Percentiles rank a stretch among this genome's conserved stretches.
Evolutionary conservation across 2,329 filamentous ascomycete species (phyloP).

Genomic region (Penicillium sp.): DNA sequence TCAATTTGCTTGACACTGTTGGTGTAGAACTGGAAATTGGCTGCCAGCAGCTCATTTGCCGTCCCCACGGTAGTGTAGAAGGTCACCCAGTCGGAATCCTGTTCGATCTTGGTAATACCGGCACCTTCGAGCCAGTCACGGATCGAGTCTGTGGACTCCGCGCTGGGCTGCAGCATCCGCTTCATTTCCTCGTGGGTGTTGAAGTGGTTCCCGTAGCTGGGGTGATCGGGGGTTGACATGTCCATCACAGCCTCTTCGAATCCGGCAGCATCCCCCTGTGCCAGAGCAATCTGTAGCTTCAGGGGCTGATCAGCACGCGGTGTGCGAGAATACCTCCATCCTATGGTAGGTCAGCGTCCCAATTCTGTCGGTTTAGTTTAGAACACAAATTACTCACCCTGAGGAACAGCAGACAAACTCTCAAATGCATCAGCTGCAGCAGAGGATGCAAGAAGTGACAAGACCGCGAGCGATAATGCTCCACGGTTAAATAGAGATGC

Average conservation of each 20-base stretch:
- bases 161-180: slow-evolving; percentile 49
- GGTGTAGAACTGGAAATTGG: slow-evolving; percentile 43
- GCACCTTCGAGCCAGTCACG: slow-evolving; percentile 48
- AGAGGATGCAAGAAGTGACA: slow-evolving; percentile 31
- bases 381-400: slow-evolving; percentile 27
- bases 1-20: slow-evolving; percentile 28
- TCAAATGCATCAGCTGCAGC: slow-evolving; percentile 38
- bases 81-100: slow-evolving; percentile 42
- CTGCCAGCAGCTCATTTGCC: slow-evolving; percentile 41
- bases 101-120: slow-evolving; percentile 38
- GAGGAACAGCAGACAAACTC: slow-evolving; percentile 34
- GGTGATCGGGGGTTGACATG: slow-evolving; percentile 51
- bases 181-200: slow-evolving; percentile 50
- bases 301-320: slow-evolving; percentile 29
- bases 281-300: slow-evolving; percentile 38
- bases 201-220: slow-evolving; percentile 53
- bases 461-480: slow-evolving; percentile 31
- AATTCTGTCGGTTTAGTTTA: not conserved
- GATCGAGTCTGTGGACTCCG: slow-evolving; percentile 43
- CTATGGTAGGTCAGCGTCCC: slow-evolving; percentile 16
- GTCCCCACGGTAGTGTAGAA: slow-evolving; percentile 37
- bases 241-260: slow-evolving; percentile 51
- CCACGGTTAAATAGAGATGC: slow-evolving; percentile 27
- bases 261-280: slow-evolving; percentile 34
- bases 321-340: slow-evolving; percentile 35